Base-by-base conservation (phyloP, 2,329 filamentous ascomycete genomes). In the Aspergillus fumigatus region DNA sequence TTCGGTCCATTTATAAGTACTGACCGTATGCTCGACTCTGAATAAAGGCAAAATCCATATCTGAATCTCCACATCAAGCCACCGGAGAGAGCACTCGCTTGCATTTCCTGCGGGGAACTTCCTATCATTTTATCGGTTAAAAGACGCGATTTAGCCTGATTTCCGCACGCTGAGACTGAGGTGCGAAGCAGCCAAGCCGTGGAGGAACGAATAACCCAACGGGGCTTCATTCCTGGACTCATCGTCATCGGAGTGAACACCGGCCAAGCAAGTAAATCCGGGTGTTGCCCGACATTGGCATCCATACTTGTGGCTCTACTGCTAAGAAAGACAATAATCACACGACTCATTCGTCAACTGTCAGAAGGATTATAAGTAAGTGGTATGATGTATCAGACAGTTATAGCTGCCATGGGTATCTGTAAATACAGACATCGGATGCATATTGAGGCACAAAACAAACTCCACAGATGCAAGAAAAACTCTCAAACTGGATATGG, bases 341-440 rank as follows among this genome's bases (percentile, higher is more conserved):
- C 9, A 45, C 41, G 17, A n/a, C 21, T 6, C 25, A 26, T 14
- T 26, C 10, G 21, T n/a, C 7, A 26, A 6, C 19, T 19, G 14
- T 50, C 19, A 23, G 19, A 26, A 26, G 10, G 21, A 21, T 9
- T 35, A 50, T 29, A 35, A 35, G 29, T 50, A 35, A 50, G n/a
- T 50, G 19, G 19, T 19, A 19, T 21, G 29, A 19, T n/a, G 19
- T 50, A 35, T 50, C 17, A 53, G 29, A 25, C 38, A 32, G 48
- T 49, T 49, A 41, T 14, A 53, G 47, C 26, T 48, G 43, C 32
- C 45, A 27, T 21, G 52, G 52, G 52, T 53, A 53, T 53, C 45
- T 53, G 52, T 38, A 49, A 53, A 48, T 23, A 53, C 52, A 53
- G 52, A 53, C 52, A n/a, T 47, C 19, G 9, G 23, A 47, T 52